Percentiles rank a stretch among this genome's conserved stretches.
Evolutionary conservation across 106 monocot species (phyloP).

Genomic region (Dendrobium huoshanense): DNA sequence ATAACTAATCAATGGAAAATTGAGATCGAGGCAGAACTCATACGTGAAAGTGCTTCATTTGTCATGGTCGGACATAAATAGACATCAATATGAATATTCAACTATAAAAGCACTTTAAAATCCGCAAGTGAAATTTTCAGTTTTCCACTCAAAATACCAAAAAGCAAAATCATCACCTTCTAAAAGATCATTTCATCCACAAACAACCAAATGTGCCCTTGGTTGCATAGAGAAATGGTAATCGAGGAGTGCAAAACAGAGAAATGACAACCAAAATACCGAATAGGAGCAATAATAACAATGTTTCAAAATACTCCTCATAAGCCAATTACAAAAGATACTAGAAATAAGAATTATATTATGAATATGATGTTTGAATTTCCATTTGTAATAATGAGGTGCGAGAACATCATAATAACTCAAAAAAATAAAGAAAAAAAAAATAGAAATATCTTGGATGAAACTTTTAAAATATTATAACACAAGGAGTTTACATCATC

Average conservation of each 20-base stretch:
- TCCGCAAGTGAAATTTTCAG: no score
- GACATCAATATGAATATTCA: no score
- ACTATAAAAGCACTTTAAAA: no score
- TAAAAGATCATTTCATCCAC: no score
- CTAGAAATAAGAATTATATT: neutral
- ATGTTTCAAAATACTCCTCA: neutral
- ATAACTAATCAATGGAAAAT: slow-evolving; percentile 1
- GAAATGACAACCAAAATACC: neutral
- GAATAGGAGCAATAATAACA: neutral
- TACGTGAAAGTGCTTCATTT: neutral
- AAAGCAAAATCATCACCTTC: no score
- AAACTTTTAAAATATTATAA: neutral
- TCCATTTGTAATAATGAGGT: neutral
- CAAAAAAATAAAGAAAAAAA: neutral
- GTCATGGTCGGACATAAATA: no score
- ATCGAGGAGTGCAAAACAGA: neutral
- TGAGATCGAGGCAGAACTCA: neutral
- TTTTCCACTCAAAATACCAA: no score
- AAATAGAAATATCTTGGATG: neutral
- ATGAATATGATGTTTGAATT: neutral
- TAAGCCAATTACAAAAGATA: neutral
- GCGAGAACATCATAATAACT: neutral
- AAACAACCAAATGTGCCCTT: neutral
- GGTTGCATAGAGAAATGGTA: neutral
- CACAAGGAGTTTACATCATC: neutral